These are phyloP conservation scores for Mycena citricolor DNA, from an alignment of 1,284 basidiomycete species.

Conservation along the genomic window DNA sequence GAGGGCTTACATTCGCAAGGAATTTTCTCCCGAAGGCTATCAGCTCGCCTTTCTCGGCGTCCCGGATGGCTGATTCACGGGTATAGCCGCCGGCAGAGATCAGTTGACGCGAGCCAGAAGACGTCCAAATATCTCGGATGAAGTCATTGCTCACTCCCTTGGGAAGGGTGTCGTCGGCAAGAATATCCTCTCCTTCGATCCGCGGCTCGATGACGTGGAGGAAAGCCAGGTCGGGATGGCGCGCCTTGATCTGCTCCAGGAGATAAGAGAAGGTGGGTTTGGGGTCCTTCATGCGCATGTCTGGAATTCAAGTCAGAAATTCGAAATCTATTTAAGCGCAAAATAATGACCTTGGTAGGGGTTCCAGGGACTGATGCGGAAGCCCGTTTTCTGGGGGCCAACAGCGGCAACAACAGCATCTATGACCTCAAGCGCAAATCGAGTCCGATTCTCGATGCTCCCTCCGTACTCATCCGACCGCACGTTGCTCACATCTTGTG, in stretches of 20 bases:
- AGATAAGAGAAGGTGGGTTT: constrained; percentile 33
- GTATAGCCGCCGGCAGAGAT: constrained; percentile 49
- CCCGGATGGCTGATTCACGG: constrained; percentile 32
- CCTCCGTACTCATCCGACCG: constrained; percentile 58
- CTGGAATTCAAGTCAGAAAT: constrained; percentile 31
- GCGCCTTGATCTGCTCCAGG: constrained; percentile 23
- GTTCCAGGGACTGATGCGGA: constrained; percentile 53
- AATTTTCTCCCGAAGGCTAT: constrained; percentile 48
- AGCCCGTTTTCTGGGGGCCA: constrained; percentile 40
- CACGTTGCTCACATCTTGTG: constrained; percentile 43
- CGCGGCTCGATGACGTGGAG: constrained; percentile 46
- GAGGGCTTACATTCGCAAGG: constrained; percentile 39
- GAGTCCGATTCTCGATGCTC: constrained; percentile 46
- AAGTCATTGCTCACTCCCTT: constrained; percentile 28
- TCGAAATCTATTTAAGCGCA: neutral
- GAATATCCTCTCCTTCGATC: constrained; percentile 19
- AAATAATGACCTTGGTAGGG: constrained; percentile 31
- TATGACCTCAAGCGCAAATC: constrained; percentile 48
- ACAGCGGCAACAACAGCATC: constrained; percentile 38
- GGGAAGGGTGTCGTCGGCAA: neutral
- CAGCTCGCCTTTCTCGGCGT: constrained; percentile 33
- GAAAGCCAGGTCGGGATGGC: constrained; percentile 45
- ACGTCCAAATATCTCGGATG: constrained; percentile 34
- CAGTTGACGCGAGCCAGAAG: constrained; percentile 31
- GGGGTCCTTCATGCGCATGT: constrained; percentile 41